These are phyloP conservation scores for Chenopodium berlandieri DNA, from an alignment of 148 eudicot genomes.

Conservation along the genomic window DNA sequence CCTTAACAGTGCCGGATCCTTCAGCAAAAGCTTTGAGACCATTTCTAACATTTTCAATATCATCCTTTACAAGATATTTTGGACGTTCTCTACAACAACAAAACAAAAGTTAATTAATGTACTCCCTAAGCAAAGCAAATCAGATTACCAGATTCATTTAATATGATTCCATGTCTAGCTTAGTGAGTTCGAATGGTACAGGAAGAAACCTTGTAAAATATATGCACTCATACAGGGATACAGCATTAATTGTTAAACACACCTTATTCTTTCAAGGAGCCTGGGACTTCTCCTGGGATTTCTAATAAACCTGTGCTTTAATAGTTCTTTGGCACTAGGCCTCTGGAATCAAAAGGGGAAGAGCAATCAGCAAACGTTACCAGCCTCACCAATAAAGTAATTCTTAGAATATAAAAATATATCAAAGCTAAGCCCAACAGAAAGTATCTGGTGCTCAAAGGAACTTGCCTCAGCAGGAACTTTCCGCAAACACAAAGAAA, in stretches of 20 bases:
- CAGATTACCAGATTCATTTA: background rate
- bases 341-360: slow-evolving; percentile 51
- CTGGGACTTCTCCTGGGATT: slow-evolving; percentile 83
- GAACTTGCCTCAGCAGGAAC: slow-evolving; percentile 74
- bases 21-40: slow-evolving; percentile 58
- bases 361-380: slow-evolving; percentile 6
- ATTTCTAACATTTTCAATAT: slow-evolving; percentile 50
- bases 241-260: slow-evolving; percentile 10
- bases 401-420: background rate
- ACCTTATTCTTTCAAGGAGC: slow-evolving; percentile 96
- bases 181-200: background rate
- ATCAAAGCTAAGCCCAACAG: background rate
- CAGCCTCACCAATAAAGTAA: background rate
- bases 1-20: slow-evolving; percentile 81
- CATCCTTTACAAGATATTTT: slow-evolving; percentile 71
- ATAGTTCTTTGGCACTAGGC: slow-evolving; percentile 90
- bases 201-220: background rate
- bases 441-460: slow-evolving; percentile 15
- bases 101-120: background rate
- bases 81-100: slow-evolving; percentile 70
- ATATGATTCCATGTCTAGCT: background rate
- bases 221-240: too few species aligned
- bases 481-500: slow-evolving; percentile 79
- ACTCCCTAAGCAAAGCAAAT: background rate
- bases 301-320: slow-evolving; percentile 83